Percentiles rank a stretch among this genome's conserved stretches.
Evolutionary conservation across 2,329 filamentous ascomycete species (phyloP).

Genomic region (Podosphaera leucotricha): DNA sequence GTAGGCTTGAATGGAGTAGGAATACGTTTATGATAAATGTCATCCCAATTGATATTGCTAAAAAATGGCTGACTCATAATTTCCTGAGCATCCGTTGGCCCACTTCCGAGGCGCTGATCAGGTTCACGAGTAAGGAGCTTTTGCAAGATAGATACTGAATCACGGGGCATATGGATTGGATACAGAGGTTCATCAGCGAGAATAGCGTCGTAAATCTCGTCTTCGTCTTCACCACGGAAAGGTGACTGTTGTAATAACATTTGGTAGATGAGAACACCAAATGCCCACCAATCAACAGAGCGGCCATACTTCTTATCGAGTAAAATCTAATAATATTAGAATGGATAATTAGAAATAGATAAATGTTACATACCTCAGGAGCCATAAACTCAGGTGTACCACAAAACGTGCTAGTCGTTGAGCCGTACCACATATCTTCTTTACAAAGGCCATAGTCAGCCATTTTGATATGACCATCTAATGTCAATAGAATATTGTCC

Average conservation of each 20-base stretch:
- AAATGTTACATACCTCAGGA: constrained; percentile 45
- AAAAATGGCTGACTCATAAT: constrained; percentile 99
- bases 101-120: constrained; percentile 75
- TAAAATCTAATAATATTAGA: constrained; percentile 42
- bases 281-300: constrained; percentile 98
- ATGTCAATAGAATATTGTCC: constrained; percentile 75
- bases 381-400: constrained; percentile 99
- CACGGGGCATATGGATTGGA: constrained; percentile 94
- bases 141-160: constrained; percentile 92
- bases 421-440: constrained; percentile 98
- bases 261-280: constrained; percentile 96
- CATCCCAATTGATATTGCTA: constrained; percentile 93
- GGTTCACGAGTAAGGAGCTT: constrained; percentile 92
- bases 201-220: constrained; percentile 98
- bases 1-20: constrained; percentile 71
- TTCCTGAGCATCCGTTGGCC: constrained; percentile 91
- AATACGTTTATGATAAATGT: constrained; percentile 89
- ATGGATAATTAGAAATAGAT: background rate
- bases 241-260: constrained; percentile 98
- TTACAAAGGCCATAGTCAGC: constrained; percentile 97
- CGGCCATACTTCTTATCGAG: constrained; percentile 96
- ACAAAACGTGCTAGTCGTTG: constrained; percentile 92
- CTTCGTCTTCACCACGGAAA: constrained; percentile 95
- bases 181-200: constrained; percentile 92
- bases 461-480: constrained; percentile 97